Evolutionary conservation across 768 basidiomycete species (phyloP).

Genomic region (Lentinula guzmanii): DNA sequence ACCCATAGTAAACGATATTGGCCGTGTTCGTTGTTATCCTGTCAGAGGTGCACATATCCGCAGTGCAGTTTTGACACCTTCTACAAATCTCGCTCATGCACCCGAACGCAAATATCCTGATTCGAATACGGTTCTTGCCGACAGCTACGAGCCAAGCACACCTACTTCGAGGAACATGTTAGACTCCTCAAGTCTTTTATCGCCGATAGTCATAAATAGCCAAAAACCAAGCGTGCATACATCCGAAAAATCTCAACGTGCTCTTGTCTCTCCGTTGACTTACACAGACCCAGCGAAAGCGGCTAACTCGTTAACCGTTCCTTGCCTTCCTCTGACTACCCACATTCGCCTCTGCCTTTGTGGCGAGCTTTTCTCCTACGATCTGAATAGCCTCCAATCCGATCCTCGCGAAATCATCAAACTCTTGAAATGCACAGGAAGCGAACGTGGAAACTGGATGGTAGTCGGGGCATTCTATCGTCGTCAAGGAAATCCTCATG

Average conservation of each 20-base stretch:
- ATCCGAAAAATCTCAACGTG: not conserved
- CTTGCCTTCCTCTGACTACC: conserved; percentile 17
- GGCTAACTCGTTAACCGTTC: not conserved
- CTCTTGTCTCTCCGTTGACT: not conserved
- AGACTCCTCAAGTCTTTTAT: not conserved
- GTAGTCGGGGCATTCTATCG: conserved; percentile 49
- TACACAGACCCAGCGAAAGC: conserved; percentile 5
- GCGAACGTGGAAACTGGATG: conserved; percentile 52
- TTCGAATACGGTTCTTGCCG: not conserved
- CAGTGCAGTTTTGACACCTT: not conserved
- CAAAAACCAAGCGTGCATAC: not conserved
- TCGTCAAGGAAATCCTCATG: conserved; percentile 34
- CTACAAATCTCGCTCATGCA: not conserved
- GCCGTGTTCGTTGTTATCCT: not conserved
- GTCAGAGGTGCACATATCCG: not conserved
- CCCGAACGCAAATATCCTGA: not conserved
- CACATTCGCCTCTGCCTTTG: conserved; percentile 28
- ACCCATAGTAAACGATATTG: not conserved
- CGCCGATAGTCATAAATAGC: not conserved
- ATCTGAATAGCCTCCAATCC: conserved; percentile 36
- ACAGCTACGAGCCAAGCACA: not conserved
- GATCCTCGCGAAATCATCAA: conserved; percentile 39
- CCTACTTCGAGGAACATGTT: not conserved
- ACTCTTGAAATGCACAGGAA: conserved; percentile 35
- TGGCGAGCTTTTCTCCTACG: conserved; percentile 35